phyloP scores from a whole-genome alignment of 2,329 filamentous ascomycete genomes.

The Juglanconis oblonga region DNA sequence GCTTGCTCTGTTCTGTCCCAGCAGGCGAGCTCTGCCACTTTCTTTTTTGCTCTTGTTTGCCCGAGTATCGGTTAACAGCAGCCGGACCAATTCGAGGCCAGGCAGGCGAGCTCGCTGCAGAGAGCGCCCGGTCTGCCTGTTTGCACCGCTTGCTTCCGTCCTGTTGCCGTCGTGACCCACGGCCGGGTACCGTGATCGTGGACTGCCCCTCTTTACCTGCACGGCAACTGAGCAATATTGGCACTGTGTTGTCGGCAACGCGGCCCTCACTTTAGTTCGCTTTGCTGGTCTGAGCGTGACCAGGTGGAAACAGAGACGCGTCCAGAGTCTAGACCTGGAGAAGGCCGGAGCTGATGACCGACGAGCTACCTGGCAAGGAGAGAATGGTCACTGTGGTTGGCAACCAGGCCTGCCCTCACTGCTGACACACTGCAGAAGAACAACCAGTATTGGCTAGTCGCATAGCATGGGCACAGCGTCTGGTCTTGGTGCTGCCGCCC shows the following conservation, averaged over 20 bases:
- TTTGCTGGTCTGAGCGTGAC: background rate
- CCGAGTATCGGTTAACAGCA: background rate
- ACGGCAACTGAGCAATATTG: background rate
- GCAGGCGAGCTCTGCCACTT: background rate
- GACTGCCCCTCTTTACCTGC: background rate
- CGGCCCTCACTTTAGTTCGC: background rate
- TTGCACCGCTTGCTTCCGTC: conserved; percentile 9
- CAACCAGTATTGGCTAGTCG: conserved; percentile 7
- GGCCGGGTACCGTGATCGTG: conserved; percentile 5
- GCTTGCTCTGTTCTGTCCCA: background rate
- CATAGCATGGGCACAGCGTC: conserved; percentile 13
- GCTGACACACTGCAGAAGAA: conserved; percentile 6
- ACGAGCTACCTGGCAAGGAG: background rate
- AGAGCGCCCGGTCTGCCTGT: conserved; percentile 5
- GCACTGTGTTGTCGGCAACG: background rate
- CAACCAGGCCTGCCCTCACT: conserved; percentile 11
- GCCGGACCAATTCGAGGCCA: background rate
- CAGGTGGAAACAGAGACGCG: background rate
- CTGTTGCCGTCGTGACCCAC: conserved; percentile 10
- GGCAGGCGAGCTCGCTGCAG: conserved; percentile 1
- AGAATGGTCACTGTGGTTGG: conserved; percentile 4
- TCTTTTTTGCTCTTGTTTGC: background rate
- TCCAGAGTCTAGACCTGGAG: background rate
- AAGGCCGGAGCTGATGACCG: conserved; percentile 3
- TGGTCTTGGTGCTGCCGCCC: conserved; percentile 7